Conservation (phyloP, 2,329 filamentous ascomycete genomes). For the Sclerotinia spermophila region DNA sequence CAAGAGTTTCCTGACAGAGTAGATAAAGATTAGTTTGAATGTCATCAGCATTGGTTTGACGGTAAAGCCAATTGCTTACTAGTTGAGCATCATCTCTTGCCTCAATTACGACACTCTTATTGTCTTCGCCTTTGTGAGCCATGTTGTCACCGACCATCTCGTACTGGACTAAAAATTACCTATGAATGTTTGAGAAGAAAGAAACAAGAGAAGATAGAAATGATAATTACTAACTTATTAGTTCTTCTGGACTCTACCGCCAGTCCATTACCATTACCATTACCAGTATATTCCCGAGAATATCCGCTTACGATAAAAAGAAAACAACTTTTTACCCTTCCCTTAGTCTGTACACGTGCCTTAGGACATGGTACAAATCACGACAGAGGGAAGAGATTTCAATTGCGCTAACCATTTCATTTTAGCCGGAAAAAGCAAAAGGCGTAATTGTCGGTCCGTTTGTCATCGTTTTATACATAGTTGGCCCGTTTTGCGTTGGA, state of each 20-base stretch:
- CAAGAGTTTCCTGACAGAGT: slow-evolving; percentile 44
- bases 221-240: too few species aligned
- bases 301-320: background rate
- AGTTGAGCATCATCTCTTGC: slow-evolving; percentile 19
- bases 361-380: background rate
- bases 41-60: background rate
- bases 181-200: background rate
- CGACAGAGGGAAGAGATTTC: slow-evolving; percentile 8
- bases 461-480: background rate
- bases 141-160: background rate
- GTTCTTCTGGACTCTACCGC: background rate
- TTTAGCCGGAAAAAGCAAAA: background rate
- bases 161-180: background rate
- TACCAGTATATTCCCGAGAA: background rate
- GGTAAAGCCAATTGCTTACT: background rate
- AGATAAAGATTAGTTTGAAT: slow-evolving; percentile 19
- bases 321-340: too few species aligned
- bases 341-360: too few species aligned
- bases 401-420: background rate
- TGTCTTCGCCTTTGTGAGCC: slow-evolving; percentile 3
- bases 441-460: background rate
- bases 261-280: too few species aligned
- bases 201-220: background rate
- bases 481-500: background rate
- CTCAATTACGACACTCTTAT: slow-evolving; percentile 13